phyloP scores from a whole-genome alignment of 345 rosid species.

The Turnera subulata region DNA sequence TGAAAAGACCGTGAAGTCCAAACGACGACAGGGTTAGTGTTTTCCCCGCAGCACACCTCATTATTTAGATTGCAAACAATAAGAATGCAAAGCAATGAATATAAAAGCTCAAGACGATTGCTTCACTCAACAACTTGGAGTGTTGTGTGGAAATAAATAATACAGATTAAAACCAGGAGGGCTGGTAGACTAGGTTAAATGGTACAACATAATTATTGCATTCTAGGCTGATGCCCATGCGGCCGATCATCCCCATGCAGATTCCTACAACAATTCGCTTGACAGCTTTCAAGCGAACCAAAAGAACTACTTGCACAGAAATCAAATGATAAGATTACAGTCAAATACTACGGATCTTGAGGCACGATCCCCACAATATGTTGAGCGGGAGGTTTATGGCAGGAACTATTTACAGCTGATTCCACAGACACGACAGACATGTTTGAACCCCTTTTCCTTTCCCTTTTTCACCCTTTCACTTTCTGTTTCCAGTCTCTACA shows the following conservation, averaged over 20 bases:
- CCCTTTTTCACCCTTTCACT: not conserved
- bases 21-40: too few species aligned
- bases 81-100: too few species aligned
- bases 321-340: slow-evolving; percentile 3
- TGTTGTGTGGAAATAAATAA: not conserved
- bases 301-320: too few species aligned
- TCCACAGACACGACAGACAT: slow-evolving; percentile 1
- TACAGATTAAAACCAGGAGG: not conserved
- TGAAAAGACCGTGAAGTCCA: too few species aligned
- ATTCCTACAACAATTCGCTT: not conserved
- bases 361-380: not conserved
- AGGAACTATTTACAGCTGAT: slow-evolving; percentile 20
- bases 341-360: not conserved
- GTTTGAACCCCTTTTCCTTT: not conserved
- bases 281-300: not conserved
- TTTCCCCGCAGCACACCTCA: too few species aligned
- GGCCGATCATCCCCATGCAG: not conserved
- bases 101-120: too few species aligned
- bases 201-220: not conserved
- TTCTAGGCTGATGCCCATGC: not conserved
- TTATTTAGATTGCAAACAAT: too few species aligned
- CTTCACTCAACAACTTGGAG: too few species aligned
- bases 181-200: not conserved
- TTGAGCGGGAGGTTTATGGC: not conserved
- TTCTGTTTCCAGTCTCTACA: not conserved